Evolutionary conservation across 306 rosid species (phyloP), one percentile per base, ranked within the genome.

Genomic region (Inga oerstediana): DNA sequence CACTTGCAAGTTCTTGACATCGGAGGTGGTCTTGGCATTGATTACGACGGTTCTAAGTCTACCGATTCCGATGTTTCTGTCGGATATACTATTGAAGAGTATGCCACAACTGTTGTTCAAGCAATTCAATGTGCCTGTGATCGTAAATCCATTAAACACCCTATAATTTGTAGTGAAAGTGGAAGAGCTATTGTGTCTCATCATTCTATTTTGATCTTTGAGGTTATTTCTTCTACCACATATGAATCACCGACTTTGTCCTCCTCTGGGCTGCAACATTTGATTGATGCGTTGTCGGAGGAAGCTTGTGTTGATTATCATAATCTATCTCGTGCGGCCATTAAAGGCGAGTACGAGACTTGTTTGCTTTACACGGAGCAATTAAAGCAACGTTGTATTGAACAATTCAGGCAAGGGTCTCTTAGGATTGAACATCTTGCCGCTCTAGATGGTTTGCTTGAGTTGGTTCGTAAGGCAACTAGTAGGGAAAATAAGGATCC

Each of bases 21-120:
- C 70, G 98, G 99, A 79, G 99, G 98, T 43, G 99, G 99, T 37
- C 71, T 95, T 64, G 98, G 99, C 0, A 90, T 95, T 4, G 99
- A 93, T 71, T 93, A 95, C 9, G 97, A 93, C 13, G 99, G 99
- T 64, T 91, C 97, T 11, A 95, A 93, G 62, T 91, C 97, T 0
- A 41, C 84, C 7, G 90, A 91, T 30, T 93, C 98, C 3, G 98
- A 93, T 75, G 43, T 88, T 64, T 95, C 99, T 2, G 91, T 93
- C 64, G 92, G 90, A 77, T 93, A 95, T 67, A 78, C 86, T 39
- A 89, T 93, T 3, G 86, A 88, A 54, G 99, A 93, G 78, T 95
- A 95, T 61, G 97, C 98, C 4, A 44, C 89, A 12, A 88, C 96
- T 9, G 98, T 93, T 75, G 99, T 96, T 85, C 82, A 87, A 30